phyloP scores from a whole-genome alignment of 441 rosid genomes.

The Euphorbia celastroides region DNA sequence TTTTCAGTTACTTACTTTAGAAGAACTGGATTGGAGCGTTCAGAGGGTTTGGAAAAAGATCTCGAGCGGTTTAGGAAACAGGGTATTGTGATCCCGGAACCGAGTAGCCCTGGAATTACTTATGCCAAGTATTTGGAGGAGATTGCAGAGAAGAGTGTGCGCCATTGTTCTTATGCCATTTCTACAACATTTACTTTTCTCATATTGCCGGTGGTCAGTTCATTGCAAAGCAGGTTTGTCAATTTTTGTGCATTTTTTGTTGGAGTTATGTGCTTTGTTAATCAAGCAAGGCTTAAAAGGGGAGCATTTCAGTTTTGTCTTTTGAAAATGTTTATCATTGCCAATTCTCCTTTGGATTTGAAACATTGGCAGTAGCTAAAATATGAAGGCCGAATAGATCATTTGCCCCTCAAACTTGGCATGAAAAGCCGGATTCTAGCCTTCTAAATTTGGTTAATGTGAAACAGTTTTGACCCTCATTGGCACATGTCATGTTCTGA shows the following conservation, averaged over 20 bases:
- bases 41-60: constrained; percentile 55
- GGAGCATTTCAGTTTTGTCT: no score
- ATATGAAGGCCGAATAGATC: no score
- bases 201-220: constrained; percentile 90
- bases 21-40: constrained; percentile 78
- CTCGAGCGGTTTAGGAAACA: constrained; percentile 55
- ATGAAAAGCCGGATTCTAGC: no score
- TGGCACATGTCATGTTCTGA: no score
- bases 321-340: no score
- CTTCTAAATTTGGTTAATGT: no score
- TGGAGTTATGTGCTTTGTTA: neutral
- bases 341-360: no score
- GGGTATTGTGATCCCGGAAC: constrained; percentile 49
- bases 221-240: constrained; percentile 52
- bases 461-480: no score
- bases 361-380: no score
- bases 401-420: no score
- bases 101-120: constrained; percentile 55
- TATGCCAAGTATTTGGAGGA: constrained; percentile 69
- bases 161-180: constrained; percentile 75
- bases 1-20: constrained; percentile 77
- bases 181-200: constrained; percentile 82
- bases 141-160: constrained; percentile 63
- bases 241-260: neutral
- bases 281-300: no score